Evolutionary conservation across 2,329 filamentous ascomycete genomes (phyloP), one percentile per base, ranked within the genome.

Genomic region (Madurella fahalii): DNA sequence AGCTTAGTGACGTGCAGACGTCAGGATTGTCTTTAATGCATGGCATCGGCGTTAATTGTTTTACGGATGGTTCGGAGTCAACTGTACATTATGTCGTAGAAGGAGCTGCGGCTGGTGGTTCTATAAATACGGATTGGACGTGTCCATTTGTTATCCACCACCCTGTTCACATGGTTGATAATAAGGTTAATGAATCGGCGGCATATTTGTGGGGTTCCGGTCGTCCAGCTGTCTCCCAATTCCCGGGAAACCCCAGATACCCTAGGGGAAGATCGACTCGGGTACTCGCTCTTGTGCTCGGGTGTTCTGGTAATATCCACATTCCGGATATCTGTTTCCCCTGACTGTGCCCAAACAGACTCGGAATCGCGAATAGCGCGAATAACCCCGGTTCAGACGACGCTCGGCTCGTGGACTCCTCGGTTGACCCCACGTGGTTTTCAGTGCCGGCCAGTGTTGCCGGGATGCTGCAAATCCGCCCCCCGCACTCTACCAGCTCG

Each of bases 311-410:
- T 3, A 25, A 50, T 41, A 18, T 30, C 50, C 47, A 45, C 42
- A 11, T 17, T 18, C 40, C 37, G 54, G 51, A 48, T 47, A 50
- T 44, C 18, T 37, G 34, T 52, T 45, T 11, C 52, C 52, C 47
- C 50, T 52, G 32, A 9, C 48, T 40, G 18, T 2, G 18, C 40
- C 30, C 17, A 13, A 43, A 41, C 39, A 40, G 18, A 18, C 20
- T 61, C 57, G 57, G 59, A 57, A 46, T 59, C 59, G 59, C 59
- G 59, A 59, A 40, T 43, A 37, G 50, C 43, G 52, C 52, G 59
- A 55, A 40, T 40, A 20, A 16, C 32, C 15, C 18, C 43, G 37
- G 16, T 44, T 46, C 20, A 52, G 25, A 32, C n/a, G 25, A 25
- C 39, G 20, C 37, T 39, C 47, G 41, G 41, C 40, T 46, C 51